Evolutionary conservation across 108 stramenopile species (phyloP), one percentile per base, ranked within the genome.

Genomic region (Nitzschia sp.): DNA sequence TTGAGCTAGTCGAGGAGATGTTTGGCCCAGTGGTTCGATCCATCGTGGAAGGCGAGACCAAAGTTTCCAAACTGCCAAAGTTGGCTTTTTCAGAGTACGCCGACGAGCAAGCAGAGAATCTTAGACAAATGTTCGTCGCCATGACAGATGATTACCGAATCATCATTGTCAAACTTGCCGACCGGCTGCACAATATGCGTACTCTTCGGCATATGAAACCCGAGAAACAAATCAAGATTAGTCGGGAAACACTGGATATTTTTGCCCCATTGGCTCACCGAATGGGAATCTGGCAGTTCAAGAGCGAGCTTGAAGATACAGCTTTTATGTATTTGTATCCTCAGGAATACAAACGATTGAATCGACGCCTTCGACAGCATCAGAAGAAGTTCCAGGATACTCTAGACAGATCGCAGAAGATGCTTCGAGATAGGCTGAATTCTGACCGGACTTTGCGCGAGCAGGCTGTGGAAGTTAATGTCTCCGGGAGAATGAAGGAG

Each of bases 201-300:
- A 97, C 97, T 2, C 59, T 98, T 29, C 68, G 80, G 32, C 78
- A 88, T 75, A 97, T 97, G 96, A 93, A 96, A 53, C 87, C 91
- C 18, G 94, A 94, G 62, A 97, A 97, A 75, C 94, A 97, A 73
- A 75, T 82, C 71, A 93, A 93, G 53, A 95, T 97, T 32, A 85
- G 88, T 54, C 82, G 95, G 5, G 96, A 98, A 71, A 97, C 97
- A 0, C 69, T 97, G 6, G 96, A 96, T 65, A 95, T 97, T 25
- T 97, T 97, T 79, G 98, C 97, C 0, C 98, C 98, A 0, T 74
- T 98, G 42, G 98, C 98, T 30, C 96, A 97, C 72, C 76, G 95
- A 19, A 92, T 98, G 92, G 97, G 97, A 26, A 88, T 98, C n/a
- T 95, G 95, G 95, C 92, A 93, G 48, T 94, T 97, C 79, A 97